These are phyloP conservation scores for Paracamarosporium sp. DNA, from an alignment of 2,329 filamentous ascomycete species.

Conservation along the genomic window DNA sequence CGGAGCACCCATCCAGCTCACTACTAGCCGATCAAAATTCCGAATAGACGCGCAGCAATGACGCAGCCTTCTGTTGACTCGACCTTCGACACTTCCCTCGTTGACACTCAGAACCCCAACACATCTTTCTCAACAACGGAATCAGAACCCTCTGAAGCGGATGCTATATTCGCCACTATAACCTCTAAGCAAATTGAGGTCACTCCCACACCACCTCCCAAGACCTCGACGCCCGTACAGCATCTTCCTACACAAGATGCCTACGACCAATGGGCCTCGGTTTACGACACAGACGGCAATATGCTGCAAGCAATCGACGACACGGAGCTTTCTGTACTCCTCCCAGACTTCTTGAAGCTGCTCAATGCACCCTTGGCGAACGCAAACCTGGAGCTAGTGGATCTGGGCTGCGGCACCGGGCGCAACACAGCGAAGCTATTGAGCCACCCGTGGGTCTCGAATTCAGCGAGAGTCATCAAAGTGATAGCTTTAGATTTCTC, in stretches of 20 bases:
- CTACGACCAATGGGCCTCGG: conserved; percentile 58
- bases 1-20: background rate
- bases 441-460: conserved; percentile 32
- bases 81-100: conserved; percentile 49
- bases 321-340: conserved; percentile 58
- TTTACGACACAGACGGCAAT: conserved; percentile 72
- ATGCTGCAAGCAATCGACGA: conserved; percentile 71
- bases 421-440: conserved; percentile 65
- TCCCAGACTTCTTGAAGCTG: conserved; percentile 56
- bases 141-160: conserved; percentile 34
- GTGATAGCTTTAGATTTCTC: conserved; percentile 65
- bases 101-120: conserved; percentile 32
- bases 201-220: conserved; percentile 9
- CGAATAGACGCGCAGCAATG: conserved; percentile 25
- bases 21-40: background rate
- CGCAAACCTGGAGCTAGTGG: conserved; percentile 55
- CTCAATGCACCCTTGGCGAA: conserved; percentile 20
- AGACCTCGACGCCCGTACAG: conserved; percentile 32
- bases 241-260: conserved; percentile 51
- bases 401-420: conserved; percentile 71
- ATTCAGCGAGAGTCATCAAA: conserved; percentile 28
- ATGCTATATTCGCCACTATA: conserved; percentile 13
- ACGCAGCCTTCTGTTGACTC: conserved; percentile 44
- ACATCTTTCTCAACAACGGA: conserved; percentile 46
- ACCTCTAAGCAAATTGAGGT: conserved; percentile 24